Percentiles rank a stretch among this genome's conserved stretches.
phyloP scores from a whole-genome alignment of 352 stramenopile genomes.

The Globisporangium spinosum region DNA sequence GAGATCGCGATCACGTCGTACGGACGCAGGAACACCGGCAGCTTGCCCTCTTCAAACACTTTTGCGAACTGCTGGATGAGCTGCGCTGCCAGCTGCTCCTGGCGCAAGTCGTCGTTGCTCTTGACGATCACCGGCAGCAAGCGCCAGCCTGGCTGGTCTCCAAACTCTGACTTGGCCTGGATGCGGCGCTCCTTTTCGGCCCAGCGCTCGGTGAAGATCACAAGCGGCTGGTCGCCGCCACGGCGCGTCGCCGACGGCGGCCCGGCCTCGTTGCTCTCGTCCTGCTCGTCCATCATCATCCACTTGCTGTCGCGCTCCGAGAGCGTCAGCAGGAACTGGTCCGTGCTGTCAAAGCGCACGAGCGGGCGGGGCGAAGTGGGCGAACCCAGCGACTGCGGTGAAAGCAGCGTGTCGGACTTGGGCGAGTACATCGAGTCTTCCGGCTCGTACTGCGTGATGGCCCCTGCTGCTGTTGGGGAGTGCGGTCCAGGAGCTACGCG shows the following conservation, averaged over 20 bases:
- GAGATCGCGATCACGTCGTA: conserved; percentile 97
- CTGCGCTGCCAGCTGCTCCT: conserved; percentile 97
- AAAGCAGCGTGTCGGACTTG: conserved; percentile 51
- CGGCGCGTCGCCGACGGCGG: conserved; percentile 14
- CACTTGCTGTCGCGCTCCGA: conserved; percentile 69
- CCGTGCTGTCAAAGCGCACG: conserved; percentile 71
- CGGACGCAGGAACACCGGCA: conserved; percentile 93
- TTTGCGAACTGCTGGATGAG: conserved; percentile 94
- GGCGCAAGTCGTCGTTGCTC: conserved; percentile 96
- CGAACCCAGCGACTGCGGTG: conserved; percentile 57
- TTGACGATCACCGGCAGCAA: conserved; percentile 96
- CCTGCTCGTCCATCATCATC: conserved; percentile 51
- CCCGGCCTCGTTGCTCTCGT: conserved; percentile 17
- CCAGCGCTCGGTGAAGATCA: conserved; percentile 95
- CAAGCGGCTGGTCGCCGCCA: conserved; percentile 40
- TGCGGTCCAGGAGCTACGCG: conserved; percentile 8
- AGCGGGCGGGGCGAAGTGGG: conserved; percentile 50
- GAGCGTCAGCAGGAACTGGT: conserved; percentile 63
- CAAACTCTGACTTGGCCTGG: conserved; percentile 82
- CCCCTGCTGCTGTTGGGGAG: background rate
- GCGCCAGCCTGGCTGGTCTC: conserved; percentile 82
- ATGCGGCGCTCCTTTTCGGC: conserved; percentile 92
- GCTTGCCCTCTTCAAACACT: conserved; percentile 91
- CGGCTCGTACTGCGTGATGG: background rate
- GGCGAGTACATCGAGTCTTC: conserved; percentile 48